Evolutionary conservation across 2,329 filamentous ascomycete species (phyloP), one percentile per base, ranked within the genome.

Genomic region (Verticillium alfalfae): DNA sequence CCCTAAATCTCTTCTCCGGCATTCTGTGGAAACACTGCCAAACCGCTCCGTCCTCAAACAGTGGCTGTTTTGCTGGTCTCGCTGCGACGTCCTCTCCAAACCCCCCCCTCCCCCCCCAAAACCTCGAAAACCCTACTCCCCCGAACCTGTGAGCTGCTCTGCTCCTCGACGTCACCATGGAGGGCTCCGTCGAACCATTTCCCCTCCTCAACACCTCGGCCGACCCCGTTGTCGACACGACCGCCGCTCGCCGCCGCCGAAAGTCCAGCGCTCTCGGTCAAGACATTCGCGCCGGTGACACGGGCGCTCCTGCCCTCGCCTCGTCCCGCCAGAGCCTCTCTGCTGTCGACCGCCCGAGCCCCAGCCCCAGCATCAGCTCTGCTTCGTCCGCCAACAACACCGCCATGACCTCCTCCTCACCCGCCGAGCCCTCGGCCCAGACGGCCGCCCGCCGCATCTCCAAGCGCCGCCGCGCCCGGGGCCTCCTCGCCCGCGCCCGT

Each of bases 221-320:
- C 64, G 80, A 84, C 65, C 41, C 9, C 15, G 31, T 63, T 72
- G 76, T 63, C 71, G 69, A 66, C 73, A 71, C 62, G 68, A 65
- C 34, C 66, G 66, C 34, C 64, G 70, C 57, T 70, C 79, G 80
- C 66, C 78, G 82, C 61, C 78, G 82, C 66, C 79, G 84, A 65
- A 85, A 85, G 76, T 84, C 82, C 64, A 85, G 82, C 72, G 79
- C 77, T 38, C 74, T 85, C 49, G 82, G 81, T 65, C 75, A 75
- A 63, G 81, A 84, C 60, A 78, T 85, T 64, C 79, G 78, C 57
- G 79, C 80, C 55, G 83, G 83, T 65, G 83, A 85, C 67, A 85
- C 81, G 31, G 82, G 82, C 63, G 81, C 80, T 41, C 82, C 83
- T 18, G 81, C 81, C 59, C 72, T 85, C 67, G 81, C 82, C 62